Evolutionary conservation across 768 basidiomycete genomes (phyloP).

Genomic region (Agrocybe chaxingu): DNA sequence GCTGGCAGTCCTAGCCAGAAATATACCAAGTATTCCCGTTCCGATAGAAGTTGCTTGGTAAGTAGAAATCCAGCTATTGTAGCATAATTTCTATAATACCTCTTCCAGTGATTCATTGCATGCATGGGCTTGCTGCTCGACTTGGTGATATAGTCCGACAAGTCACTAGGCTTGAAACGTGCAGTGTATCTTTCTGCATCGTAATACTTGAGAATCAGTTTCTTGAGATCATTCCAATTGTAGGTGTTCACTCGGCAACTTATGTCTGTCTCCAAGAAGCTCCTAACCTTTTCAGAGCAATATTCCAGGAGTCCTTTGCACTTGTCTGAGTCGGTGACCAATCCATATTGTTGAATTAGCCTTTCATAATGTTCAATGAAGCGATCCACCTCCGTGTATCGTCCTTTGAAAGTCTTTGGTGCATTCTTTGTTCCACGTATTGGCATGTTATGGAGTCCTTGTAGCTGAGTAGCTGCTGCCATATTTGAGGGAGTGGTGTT

Average conservation of each 20-base stretch:
- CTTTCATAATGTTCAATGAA: conserved; percentile 2
- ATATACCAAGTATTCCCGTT: conserved; percentile 1
- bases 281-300: too few species aligned
- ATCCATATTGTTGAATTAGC: too few species aligned
- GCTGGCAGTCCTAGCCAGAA: conserved; percentile 10
- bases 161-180: neutral
- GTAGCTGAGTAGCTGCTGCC: too few species aligned
- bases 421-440: conserved; percentile 1
- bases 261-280: too few species aligned
- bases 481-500: too few species aligned
- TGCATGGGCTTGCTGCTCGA: neutral
- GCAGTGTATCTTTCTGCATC: conserved; percentile 5
- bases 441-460: conserved; percentile 1
- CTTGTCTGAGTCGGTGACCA: too few species aligned
- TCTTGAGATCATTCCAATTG: neutral
- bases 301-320: too few species aligned
- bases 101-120: conserved; percentile 7
- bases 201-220: conserved; percentile 2
- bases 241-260: too few species aligned
- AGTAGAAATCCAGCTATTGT: conserved; percentile 1
- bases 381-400: neutral
- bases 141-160: neutral
- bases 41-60: neutral
- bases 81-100: conserved; percentile 1
- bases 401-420: conserved; percentile 2